Base-by-base conservation (phyloP, 345 rosid genomes). In the Erodium maritimum region DNA sequence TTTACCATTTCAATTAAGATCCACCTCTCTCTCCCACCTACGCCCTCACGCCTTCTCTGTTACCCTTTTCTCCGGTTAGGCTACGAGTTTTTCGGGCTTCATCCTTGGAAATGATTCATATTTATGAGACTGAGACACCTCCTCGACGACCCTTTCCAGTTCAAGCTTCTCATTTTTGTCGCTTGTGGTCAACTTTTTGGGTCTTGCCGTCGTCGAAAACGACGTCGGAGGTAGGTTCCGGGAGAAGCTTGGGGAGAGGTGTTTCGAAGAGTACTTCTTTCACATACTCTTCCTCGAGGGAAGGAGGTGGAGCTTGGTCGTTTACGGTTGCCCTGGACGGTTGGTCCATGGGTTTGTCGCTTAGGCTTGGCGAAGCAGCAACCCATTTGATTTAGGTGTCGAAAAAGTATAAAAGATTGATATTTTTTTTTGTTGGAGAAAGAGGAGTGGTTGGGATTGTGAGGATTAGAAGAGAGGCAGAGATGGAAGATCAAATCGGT, bases 251-350 rank as follows among this genome's bases (percentile, higher is more conserved):
- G 48, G 23, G 68, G 5, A 65, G 46, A 19, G 62, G 68, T 22
- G 68, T 65, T 21, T 65, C 68, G 21, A 57, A 65, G 52, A 65
- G 62, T 9, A 65, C 68, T 24, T 65, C 68, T 42, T 65, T 65
- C 51, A 65, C 68, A 19, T 61, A 23, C 21, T 58, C 68, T 29
- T 54, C 65, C 52, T 58, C 68, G 1, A 23, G 51, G 10, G 57
- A 10, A 9, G 57, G 56, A 0, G 46, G 66, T n/a, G 60, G 52
- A 5, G 48, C 48, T 42, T 16, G 5, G 48, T 42, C 48, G 48
- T 9, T 16, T 13, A 42, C 48, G 48, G 48, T 42, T 13, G 48
- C 16, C 12, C 48, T 42, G 16, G 14, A 14, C 11, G 48, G 9
- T 29, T 29, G 8, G 8, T 29, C 8, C 37, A 11, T 29, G 9